Evolutionary conservation across 805 yeast genomes (phyloP).

Genomic region (Sugiyamaella mastotermitis): DNA sequence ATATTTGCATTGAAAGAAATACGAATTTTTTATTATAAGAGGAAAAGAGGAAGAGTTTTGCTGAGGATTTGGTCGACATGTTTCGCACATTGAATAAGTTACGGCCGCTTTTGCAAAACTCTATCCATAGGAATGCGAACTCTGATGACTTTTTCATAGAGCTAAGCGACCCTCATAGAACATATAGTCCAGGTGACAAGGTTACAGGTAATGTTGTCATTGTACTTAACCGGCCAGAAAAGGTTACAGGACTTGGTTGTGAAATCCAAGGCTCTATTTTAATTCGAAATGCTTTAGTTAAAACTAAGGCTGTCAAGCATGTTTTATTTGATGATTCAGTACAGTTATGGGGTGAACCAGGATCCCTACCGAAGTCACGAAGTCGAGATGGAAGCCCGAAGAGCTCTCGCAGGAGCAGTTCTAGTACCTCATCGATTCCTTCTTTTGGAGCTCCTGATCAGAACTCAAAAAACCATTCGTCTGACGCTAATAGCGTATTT

Average conservation of each 20-base stretch:
- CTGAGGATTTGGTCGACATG: too few relatives aligned
- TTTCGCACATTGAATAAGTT: conserved; percentile 15
- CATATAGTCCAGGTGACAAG: conserved; percentile 76
- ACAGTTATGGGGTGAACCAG: conserved; percentile 21
- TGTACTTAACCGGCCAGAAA: conserved; percentile 23
- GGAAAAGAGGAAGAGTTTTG: too few relatives aligned
- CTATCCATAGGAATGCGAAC: conserved; percentile 11
- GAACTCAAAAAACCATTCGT: too few relatives aligned
- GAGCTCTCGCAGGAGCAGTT: neutral
- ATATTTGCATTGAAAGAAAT: too few relatives aligned
- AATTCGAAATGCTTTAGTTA: conserved; percentile 26
- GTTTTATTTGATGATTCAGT: conserved; percentile 26
- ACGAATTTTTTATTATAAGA: too few relatives aligned
- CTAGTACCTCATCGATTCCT: too few relatives aligned
- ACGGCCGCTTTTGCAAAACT: conserved; percentile 15
- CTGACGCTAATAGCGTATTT: too few relatives aligned
- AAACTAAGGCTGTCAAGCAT: conserved; percentile 25
- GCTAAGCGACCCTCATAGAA: conserved; percentile 67
- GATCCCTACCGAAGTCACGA: too few relatives aligned
- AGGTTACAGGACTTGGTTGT: conserved; percentile 21
- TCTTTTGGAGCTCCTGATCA: too few relatives aligned
- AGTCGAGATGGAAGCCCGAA: neutral
- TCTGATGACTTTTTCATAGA: conserved; percentile 52
- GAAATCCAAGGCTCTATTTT: conserved; percentile 26
- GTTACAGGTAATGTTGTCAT: conserved; percentile 29